Evolutionary conservation across 2,329 filamentous ascomycete genomes (phyloP).

Genomic region (Nannizziopsis arthrosporioides): DNA sequence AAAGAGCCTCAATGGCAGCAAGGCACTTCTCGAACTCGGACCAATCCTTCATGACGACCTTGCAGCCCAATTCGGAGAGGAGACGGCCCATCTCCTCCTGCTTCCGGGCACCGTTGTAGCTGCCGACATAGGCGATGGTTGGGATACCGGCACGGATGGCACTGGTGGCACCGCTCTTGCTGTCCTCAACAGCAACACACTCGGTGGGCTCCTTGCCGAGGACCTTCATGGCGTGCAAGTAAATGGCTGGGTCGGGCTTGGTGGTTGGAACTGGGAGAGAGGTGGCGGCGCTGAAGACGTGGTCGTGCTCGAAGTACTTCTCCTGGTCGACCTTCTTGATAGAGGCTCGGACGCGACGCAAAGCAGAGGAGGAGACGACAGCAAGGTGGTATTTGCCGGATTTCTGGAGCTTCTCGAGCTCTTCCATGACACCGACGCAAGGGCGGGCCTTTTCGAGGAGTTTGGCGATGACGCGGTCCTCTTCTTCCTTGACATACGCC

Average conservation of each 20-base stretch:
- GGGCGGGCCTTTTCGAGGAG: slow-evolving; percentile 56
- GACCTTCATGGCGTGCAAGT: slow-evolving; percentile 62
- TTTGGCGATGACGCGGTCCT: slow-evolving; percentile 73
- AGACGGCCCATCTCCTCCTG: slow-evolving; percentile 53
- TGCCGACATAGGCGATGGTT: slow-evolving; percentile 74
- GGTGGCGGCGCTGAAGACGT: slow-evolving; percentile 71
- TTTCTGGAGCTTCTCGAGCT: slow-evolving; percentile 53
- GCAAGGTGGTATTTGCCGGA: slow-evolving; percentile 58
- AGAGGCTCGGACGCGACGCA: slow-evolving; percentile 64
- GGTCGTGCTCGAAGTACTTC: slow-evolving; percentile 64
- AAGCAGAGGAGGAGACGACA: slow-evolving; percentile 70
- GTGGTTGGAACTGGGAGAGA: slow-evolving; percentile 67
- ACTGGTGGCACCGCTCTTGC: slow-evolving; percentile 70
- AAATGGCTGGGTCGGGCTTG: slow-evolving; percentile 86
- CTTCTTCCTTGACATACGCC: slow-evolving; percentile 61
- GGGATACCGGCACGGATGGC: slow-evolving; percentile 67
- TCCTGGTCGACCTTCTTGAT: slow-evolving; percentile 69
- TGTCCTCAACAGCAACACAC: slow-evolving; percentile 76
- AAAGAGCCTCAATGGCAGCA: slow-evolving; percentile 30
- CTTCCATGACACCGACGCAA: slow-evolving; percentile 56
- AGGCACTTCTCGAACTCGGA: slow-evolving; percentile 35
- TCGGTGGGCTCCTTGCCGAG: slow-evolving; percentile 60
- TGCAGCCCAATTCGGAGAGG: slow-evolving; percentile 50
- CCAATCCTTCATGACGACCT: slow-evolving; percentile 47
- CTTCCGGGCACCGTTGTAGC: slow-evolving; percentile 51